Evolutionary conservation across 169 alveolate species (phyloP), one percentile per base, ranked within the genome.

Genomic region (Toxoplasma gondii): DNA sequence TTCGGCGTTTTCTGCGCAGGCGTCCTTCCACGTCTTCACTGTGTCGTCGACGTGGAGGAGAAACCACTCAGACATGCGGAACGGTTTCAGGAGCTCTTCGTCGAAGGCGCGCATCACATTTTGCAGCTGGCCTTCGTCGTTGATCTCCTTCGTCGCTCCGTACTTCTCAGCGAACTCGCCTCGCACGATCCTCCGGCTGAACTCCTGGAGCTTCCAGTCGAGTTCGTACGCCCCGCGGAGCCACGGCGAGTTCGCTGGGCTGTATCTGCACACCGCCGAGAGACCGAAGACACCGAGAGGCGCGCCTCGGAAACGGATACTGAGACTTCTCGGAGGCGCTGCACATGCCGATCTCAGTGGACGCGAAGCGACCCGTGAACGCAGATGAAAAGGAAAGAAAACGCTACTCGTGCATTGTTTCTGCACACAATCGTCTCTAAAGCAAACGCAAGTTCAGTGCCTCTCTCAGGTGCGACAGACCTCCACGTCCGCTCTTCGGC

Each of bases 201-300:
- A 98, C 64, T 97, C 97, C 53, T 91, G 96, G 43, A 98, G 86
- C 17, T 94, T 97, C 70, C 93, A 82, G 94, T 98, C 99, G 39
- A 98, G 93, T 64, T 95, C 98, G 45, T 96, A 96, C 53, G 99
- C 99, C 19, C 97, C 97, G 24, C 95, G 93, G 83, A 98, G 94
- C 93, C 97, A 97, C n/a, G 99, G 99, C 41, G 98, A 92, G 86
- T 97, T 98, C 53, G 92, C 96, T 93, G 96, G 95, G 90, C 96
- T 87, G 31, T 88, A 88, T 87, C 95, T 93, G 83, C 92, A 81
- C 83, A 29, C 19, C 1, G n/a, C n/a, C n/a, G 12, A 7, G 17
- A 39, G 64, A 12, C 84, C 34, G 36, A 43, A 41, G 5, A 16
- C 41, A 78, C 41, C 5, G 19, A 29, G 58, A 49, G 58, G 4